Evolutionary conservation across 164 flowering plant species (phyloP), one percentile per base, ranked within the genome.

Genomic region (Nelumbo lutea): DNA sequence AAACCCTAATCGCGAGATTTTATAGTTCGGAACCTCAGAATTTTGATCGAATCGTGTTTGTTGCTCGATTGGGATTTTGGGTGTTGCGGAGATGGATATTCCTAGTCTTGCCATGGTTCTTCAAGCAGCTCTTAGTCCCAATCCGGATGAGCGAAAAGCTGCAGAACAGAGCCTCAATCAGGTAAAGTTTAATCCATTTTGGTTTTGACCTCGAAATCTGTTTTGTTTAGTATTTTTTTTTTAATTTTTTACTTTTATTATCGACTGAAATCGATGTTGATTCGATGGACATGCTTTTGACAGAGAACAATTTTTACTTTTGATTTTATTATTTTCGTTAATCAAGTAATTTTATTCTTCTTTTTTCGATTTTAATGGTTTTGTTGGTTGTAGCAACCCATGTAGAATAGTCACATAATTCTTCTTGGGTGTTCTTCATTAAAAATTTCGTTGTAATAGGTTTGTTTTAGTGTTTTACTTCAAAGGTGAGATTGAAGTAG

Each of bases 121-220:
- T 63, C 91, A 86, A 61, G 91, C 93, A n/a, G 98, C 96, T 9
- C 95, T 90, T 15, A 96, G 96, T 72, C 93, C 94, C 64, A 88
- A 85, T 79, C 98, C 95, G 6, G 87, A 84, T 45, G 90, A 89
- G 70, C 84, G 97, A 44, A 90, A 90, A 68, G 93, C 97, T 6
- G 99, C 96, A 41, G 99, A 93, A 79, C 86, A 86, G 41, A 86
- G 87, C 64, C 97, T 96, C 71, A 84, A 90, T 77, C 97, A 92
- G 97, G 99, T 96, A 47, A 5, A 3, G 5, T 40, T 9, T 56
- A 11, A 39, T 27, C n/a, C n/a, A 5, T 8, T 41, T 38, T 62
- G 39, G 3, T 2, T 51, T 53, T 5, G 1, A n/a, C n/a, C 9
- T 55, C 13, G 44, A 14, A 42, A 4, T 62, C 4, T 62, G 15